Evolutionary conservation across 1,139 yeast genomes (phyloP), one percentile per base, ranked within the genome.

Genomic region (Pichia sp.): DNA sequence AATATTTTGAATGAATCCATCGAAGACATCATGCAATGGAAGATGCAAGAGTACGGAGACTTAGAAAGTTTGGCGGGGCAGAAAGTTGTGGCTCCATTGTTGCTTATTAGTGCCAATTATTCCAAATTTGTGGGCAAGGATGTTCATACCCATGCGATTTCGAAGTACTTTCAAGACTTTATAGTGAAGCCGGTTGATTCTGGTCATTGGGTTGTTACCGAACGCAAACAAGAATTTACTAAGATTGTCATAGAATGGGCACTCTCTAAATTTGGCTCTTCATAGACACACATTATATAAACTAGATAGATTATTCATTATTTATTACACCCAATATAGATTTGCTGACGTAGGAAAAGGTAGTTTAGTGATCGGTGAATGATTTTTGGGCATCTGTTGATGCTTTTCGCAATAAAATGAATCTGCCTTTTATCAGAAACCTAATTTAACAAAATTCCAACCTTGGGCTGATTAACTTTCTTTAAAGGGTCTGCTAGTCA

Each of bases 161-260:
- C 88, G 1, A 74, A 75, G 56, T 85, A 79, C 64, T 93, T 90
- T 70, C 95, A 96, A 0, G 74, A 78, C 51, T 89, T 87, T 65
- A 85, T 81, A 56, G 72, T 87, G 10, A 74, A 79, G 51, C 95
- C 87, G 62, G 75, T 93, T 34, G 84, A 88, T 42, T 78, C 89
- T 5, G 96, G 97, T 2, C 99, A 93, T 70, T 93, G 97, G 96
- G 81, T 89, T 11, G 86, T 88, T 59, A 81, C 87, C 55, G 95
- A 89, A 63, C 80, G 82, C 60, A 90, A 92, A 2, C 61, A 74
- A 11, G 89, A 83, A 62, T 87, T 90, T 62, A 75, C 84, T 53
- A 79, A 76, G 10, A 71, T 73, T 8, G 78, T 86, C 10, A 48
- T 30, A 19, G 82, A 80, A 36, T 87, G 68, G 68, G 50, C 62